Evolutionary conservation across 2,329 filamentous ascomycete species (phyloP), one percentile per base, ranked within the genome.

Genomic region (Nothophoma quercina): DNA sequence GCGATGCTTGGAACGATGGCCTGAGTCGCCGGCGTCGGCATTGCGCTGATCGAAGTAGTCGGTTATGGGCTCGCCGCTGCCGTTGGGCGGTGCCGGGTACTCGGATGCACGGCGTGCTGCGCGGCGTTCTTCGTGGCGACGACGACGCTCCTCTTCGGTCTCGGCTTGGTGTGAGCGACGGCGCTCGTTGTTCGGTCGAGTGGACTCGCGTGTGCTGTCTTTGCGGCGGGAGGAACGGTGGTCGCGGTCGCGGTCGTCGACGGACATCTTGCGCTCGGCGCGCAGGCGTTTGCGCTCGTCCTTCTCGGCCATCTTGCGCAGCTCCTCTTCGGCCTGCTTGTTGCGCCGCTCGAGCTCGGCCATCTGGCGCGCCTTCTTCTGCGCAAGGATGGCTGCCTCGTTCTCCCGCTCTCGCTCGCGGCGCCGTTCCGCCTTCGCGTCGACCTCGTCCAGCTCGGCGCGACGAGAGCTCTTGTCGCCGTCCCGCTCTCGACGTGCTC

Each of bases 31-130:
- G 9, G 28, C 58, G 46, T 51, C 60, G 60, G 28, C 34, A 58
- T 79, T 78, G 63, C 77, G 77, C 56, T 70, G 65, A 62, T 78
- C 76, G 59, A 77, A 78, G 68, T 79, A 78, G 54, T 77, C 77
- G 32, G 64, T 69, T 40, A 73, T 73, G 52, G 74, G 71, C 39
- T 74, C 72, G 64, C 56, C 72, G 6, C 45, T 30, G 22, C 57
- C 72, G 10, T 47, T 46, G 32, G 51, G 45, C 13, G 46, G 36
- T 9, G 51, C 18, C 13, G 68, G 50, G 16, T 68, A 64, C 32
- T 70, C 70, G 35, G 73, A 75, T 8, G 70, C 69, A 36, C 69
- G 71, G 41, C 76, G 75, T 35, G 74, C 70, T 6, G 63, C 55
- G 47, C 73, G 58, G 29, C 75, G 74, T 23, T 77, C 75, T 40